These are phyloP conservation scores for Telopea speciosissima DNA, from an alignment of 177 flowering plant species.

Conservation along the genomic window DNA sequence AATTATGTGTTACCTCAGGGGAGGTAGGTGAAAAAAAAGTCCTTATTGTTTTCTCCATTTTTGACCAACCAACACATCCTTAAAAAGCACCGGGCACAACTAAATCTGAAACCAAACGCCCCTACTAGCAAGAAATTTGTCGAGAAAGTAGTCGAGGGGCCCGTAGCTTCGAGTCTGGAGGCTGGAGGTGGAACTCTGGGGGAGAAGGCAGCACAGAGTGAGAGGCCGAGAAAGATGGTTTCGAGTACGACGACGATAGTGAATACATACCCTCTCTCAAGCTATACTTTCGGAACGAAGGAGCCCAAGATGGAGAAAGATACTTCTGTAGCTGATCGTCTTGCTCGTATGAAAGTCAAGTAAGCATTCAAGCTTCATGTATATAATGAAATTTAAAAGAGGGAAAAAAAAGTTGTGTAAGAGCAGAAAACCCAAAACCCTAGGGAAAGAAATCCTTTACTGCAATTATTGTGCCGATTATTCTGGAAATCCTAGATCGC, in stretches of 20 bases:
- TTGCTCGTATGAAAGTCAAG: slow-evolving; percentile 99
- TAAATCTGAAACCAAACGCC: no score
- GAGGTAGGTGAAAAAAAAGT: no score
- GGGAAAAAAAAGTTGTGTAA: no score
- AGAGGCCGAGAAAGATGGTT: background rate
- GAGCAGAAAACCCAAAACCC: slow-evolving; percentile 9
- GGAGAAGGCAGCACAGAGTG: background rate
- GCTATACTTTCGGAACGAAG: slow-evolving; percentile 94
- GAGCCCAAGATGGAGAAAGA: slow-evolving; percentile 99
- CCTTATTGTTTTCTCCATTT: no score
- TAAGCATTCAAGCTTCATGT: slow-evolving; percentile 13
- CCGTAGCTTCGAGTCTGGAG: no score
- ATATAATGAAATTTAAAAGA: no score
- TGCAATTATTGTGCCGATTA: background rate
- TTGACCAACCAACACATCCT: no score
- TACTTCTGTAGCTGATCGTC: slow-evolving; percentile 95
- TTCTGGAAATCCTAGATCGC: slow-evolving; percentile 1
- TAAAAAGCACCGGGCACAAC: no score
- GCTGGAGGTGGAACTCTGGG: no score
- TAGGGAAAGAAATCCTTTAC: slow-evolving; percentile 1
- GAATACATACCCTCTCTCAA: slow-evolving; percentile 81
- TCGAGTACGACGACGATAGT: slow-evolving; percentile 19
- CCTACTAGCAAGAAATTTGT: no score
- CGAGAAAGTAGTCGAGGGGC: no score
- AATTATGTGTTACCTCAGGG: no score